phyloP scores from a whole-genome alignment of 768 basidiomycete genomes.

The Collybiopsis confluens region DNA sequence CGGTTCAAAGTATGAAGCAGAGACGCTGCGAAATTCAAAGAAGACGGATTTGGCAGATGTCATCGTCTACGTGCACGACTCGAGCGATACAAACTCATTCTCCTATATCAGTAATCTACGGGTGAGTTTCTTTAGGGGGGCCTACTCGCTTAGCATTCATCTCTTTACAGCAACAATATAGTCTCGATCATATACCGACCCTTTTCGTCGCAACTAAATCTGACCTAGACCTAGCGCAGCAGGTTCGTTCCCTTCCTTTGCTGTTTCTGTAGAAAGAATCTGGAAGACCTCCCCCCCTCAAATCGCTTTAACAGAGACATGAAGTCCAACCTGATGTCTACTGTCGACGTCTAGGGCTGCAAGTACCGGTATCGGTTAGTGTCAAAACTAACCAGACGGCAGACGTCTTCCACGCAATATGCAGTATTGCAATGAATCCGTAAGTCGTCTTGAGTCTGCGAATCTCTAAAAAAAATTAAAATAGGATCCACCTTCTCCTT shows the following conservation, averaged over 20 bases:
- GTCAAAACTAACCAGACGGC: conserved; percentile 81
- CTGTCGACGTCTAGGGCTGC: conserved; percentile 82
- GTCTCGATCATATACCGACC: conserved; percentile 89
- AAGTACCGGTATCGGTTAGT: conserved; percentile 92
- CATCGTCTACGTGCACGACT: conserved; percentile 94
- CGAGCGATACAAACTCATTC: conserved; percentile 98
- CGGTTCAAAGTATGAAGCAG: conserved; percentile 91
- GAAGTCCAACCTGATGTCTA: conserved; percentile 99
- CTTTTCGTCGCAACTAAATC: conserved; percentile 99
- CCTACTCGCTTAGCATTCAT: conserved; percentile 15
- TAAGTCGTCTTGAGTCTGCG: conserved; percentile 36
- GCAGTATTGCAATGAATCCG: conserved; percentile 83
- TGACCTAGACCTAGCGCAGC: conserved; percentile 93
- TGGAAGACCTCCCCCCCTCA: too few species aligned
- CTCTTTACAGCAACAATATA: conserved; percentile 85
- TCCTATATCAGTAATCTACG: conserved; percentile 96
- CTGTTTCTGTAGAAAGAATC: conserved; percentile 1
- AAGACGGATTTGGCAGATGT: conserved; percentile 93
- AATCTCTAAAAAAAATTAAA: too few species aligned
- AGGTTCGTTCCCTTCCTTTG: conserved; percentile 46
- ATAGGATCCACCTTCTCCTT: conserved; percentile 1
- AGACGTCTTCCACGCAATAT: conserved; percentile 85
- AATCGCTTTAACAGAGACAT: conserved; percentile 57
- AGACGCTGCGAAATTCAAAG: conserved; percentile 82
- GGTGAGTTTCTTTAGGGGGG: too few species aligned